Evolutionary conservation across 495 filamentous ascomycete genomes (phyloP).

Genomic region (Podospora sp.): DNA sequence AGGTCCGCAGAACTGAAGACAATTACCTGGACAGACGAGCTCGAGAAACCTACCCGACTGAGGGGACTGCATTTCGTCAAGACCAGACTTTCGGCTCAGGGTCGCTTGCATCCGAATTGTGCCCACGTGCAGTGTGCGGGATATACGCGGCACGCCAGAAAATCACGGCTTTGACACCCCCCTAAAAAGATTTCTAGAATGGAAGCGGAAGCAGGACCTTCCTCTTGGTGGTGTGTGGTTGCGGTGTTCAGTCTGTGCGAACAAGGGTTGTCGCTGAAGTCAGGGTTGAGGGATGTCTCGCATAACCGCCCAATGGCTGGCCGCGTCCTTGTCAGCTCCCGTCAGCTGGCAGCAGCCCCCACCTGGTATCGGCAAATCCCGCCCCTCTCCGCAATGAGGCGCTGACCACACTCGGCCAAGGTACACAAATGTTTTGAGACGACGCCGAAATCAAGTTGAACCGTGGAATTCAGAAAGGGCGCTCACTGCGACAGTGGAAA

Average conservation of each 20-base stretch:
- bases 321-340: not conserved
- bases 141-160: not conserved
- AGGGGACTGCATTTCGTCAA: slow-evolving; percentile 5
- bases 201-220: slow-evolving; percentile 3
- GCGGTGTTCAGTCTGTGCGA: slow-evolving; percentile 8
- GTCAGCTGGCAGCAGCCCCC: slow-evolving; percentile 7
- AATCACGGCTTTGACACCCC: not conserved
- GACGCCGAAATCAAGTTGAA: not conserved
- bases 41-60: not conserved
- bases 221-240: not conserved
- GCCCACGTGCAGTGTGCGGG: not conserved
- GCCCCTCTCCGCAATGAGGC: not conserved
- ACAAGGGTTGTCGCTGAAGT: not conserved
- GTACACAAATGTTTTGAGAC: not conserved
- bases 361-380: slow-evolving; percentile 17
- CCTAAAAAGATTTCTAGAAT: slow-evolving; percentile 12
- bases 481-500: not conserved
- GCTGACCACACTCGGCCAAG: not conserved
- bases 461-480: slow-evolving; percentile 1
- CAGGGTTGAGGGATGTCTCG: slow-evolving; percentile 8
- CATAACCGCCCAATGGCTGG: slow-evolving; percentile 14
- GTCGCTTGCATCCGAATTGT: not conserved
- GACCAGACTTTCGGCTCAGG: not conserved
- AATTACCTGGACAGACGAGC: not conserved
- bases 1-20: too few species aligned